Base-by-base conservation (phyloP, 805 yeast genomes). In the Metschnikowia reukaufii region DNA sequence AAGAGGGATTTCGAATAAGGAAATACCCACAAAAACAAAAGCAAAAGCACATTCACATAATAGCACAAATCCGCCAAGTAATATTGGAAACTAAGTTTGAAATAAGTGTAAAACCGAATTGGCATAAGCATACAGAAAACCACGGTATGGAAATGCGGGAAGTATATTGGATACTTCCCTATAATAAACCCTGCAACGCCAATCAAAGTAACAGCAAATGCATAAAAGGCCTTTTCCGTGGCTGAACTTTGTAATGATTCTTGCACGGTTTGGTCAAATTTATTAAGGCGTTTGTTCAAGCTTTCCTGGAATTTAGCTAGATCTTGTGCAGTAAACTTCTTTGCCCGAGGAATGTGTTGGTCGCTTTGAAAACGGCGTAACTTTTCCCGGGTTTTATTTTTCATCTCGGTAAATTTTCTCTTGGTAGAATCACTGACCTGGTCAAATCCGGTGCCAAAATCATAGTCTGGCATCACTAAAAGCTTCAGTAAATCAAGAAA, bases 41-140 rank as follows among this genome's bases (percentile, higher is more conserved):
- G 58, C 40, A 87, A 67, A 48, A 92, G 66, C 10, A 81, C 56
- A 60, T 92, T 94, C 37, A 87, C 97, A 63, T 85, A 94, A 65
- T 92, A 92, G 67, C 99, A 92, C 55, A 92, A 74, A 66, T 92
- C 98, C 0, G 96, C 97, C 60, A 94, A 71, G 63, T 83, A 92
- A 65, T 87, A 92, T 50, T 91, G 96, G 68, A 77, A 88, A 7
- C 88, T 79, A 42, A 74, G 77, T 64, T 86, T 87, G 69, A 83
- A 86, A 67, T 88, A 92, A 1, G 94, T 81, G 66, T 89, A 83
- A 58, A 85, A 77, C 47, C 99, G 71, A 19, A 91, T 82, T 0
- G 99, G 98, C 83, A 91, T 80, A 44, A 92, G 70, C 1, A 86
- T 50, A 2, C 68, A 59, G 46, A 84, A 77, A 39, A 88, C 64